Base-by-base conservation (phyloP, 2,329 filamentous ascomycete genomes). In the Rhynchosporium agropyri region DNA sequence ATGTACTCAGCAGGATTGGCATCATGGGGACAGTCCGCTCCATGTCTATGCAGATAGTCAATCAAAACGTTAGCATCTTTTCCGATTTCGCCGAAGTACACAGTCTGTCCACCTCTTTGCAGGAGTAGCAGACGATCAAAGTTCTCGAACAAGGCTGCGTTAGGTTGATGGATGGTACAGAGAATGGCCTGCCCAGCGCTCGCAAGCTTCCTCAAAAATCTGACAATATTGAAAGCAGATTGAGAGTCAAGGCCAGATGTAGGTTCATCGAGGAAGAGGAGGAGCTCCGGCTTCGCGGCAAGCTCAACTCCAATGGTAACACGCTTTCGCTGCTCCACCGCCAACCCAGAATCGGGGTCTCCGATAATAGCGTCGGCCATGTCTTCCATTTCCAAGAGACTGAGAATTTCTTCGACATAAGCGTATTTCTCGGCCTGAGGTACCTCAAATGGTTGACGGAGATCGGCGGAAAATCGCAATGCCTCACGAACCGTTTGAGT, bases 101-200 rank as follows among this genome's bases (percentile, higher is more conserved):
- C 86, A 55, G 85, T 84, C 60, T 83, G 78, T 6, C 87, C 88
- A 64, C 87, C 87, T 60, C 79, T 79, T 70, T 89, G 81, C 0
- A 90, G 78, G 10, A 90, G 76, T 1, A 90, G 74, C 2, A 90
- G 77, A 42, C 86, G 80, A 71, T 90, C 87, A 66, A 90, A 90
- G 69, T 88, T 83, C 70, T 89, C 86, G 68, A 90, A 89, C 0
- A 90, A 77, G 0, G 86, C 83, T n/a, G 85, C 84, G 57, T 86
- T 88, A 0, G 87, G 87, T 68, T 90, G 88, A 76, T 90, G 87
- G 59, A 90, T 89, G 0, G 87, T 90, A 71, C 86, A 89, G 1
- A 90, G 77, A 67, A 90, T 86, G 26, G 87, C 87, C 70, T 90
- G 87, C 1, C 87, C 88, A 29, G 85, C 84, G 59, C 79, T 76